Conservation (phyloP, 495 filamentous ascomycete species). For the Rhizodiscina lignyota region DNA sequence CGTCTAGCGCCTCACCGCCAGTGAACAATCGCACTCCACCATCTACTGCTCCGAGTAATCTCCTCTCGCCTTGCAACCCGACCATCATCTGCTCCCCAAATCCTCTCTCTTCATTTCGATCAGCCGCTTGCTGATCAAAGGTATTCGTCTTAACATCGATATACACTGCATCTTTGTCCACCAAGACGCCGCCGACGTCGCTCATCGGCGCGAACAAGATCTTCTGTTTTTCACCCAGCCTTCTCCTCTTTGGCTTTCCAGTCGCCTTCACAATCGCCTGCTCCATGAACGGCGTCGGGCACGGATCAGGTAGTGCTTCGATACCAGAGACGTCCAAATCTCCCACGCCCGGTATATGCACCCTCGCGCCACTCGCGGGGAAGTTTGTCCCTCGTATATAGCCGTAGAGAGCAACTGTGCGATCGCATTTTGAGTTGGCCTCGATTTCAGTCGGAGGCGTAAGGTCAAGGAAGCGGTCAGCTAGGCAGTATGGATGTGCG, state of each 20-base stretch:
- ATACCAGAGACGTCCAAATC: slow-evolving; percentile 73
- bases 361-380: slow-evolving; percentile 63
- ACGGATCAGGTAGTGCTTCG: slow-evolving; percentile 82
- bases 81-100: slow-evolving; percentile 89
- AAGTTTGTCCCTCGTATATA: slow-evolving; percentile 96
- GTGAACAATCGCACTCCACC: slow-evolving; percentile 71
- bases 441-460: slow-evolving; percentile 85
- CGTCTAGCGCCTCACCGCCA: slow-evolving; percentile 53
- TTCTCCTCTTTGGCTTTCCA: slow-evolving; percentile 57
- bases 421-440: slow-evolving; percentile 71
- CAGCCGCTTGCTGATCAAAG: slow-evolving; percentile 54
- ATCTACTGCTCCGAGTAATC: slow-evolving; percentile 64
- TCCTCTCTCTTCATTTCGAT: slow-evolving; percentile 57
- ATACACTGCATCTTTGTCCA: slow-evolving; percentile 68
- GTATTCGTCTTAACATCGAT: slow-evolving; percentile 59
- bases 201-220: slow-evolving; percentile 93
- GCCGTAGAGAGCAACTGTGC: slow-evolving; percentile 79
- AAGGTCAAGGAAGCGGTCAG: slow-evolving; percentile 85
- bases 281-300: slow-evolving; percentile 81
- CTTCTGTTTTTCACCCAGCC: slow-evolving; percentile 90
- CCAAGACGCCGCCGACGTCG: slow-evolving; percentile 80
- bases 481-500: slow-evolving; percentile 80
- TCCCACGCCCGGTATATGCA: slow-evolving; percentile 90
- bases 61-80: slow-evolving; percentile 67
- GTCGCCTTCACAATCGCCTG: slow-evolving; percentile 65